phyloP scores from a whole-genome alignment of 495 filamentous ascomycete genomes.

The Neurospora sp. region DNA sequence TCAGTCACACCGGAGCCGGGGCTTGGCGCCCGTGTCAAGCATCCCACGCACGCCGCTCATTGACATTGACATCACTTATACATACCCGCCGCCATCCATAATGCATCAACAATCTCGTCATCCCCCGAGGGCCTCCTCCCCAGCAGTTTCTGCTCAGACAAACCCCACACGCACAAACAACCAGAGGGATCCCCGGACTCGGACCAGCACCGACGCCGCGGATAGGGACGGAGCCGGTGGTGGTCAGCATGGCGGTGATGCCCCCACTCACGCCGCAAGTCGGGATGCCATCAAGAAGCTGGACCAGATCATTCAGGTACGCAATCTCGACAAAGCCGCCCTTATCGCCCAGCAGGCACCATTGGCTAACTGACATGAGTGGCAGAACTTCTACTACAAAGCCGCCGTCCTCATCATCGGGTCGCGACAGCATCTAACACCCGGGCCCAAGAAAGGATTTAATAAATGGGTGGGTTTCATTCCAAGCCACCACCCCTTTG shows the following conservation, averaged over 20 bases:
- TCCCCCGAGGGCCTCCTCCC: conserved; percentile 52
- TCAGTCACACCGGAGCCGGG: not conserved
- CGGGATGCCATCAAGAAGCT: conserved; percentile 63
- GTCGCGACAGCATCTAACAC: conserved; percentile 61
- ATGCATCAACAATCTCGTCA: conserved; percentile 85
- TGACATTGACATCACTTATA: not conserved
- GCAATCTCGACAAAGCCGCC: conserved; percentile 11
- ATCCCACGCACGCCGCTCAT: not conserved
- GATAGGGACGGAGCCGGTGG: conserved; percentile 25
- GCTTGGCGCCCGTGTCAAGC: not conserved
- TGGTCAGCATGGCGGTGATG: conserved; percentile 31
- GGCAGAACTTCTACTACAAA: conserved; percentile 84
- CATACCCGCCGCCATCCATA: conserved; percentile 2
- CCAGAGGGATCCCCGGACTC: conserved; percentile 45
- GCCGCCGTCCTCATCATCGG: conserved; percentile 77
- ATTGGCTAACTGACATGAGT: conserved; percentile 10
- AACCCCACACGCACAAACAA: conserved; percentile 63
- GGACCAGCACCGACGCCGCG: conserved; percentile 29
- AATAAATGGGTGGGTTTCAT: conserved; percentile 83
- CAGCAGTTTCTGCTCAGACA: conserved; percentile 54
- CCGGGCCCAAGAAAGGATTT: conserved; percentile 49
- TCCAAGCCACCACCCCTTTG: conserved; percentile 1
- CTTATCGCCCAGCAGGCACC: not conserved
- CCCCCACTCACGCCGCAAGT: conserved; percentile 36
- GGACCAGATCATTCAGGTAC: conserved; percentile 84